These are phyloP conservation scores for Mucor mucedo DNA, from an alignment of 371 early-diverging fungal species.

Conservation along the genomic window DNA sequence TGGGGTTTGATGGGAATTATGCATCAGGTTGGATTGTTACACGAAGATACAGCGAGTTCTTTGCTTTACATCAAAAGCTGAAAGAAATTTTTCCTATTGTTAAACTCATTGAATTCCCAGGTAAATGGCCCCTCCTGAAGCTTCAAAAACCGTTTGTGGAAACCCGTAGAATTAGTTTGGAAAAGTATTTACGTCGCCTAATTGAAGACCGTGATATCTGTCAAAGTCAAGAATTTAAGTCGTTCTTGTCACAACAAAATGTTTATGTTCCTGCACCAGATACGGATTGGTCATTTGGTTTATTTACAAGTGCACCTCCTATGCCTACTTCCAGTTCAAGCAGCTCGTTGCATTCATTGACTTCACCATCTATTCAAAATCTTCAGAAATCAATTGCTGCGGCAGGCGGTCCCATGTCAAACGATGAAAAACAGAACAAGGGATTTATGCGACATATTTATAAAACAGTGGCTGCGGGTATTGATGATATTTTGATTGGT, in stretches of 20 bases:
- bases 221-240: conserved; percentile 57
- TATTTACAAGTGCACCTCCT: conserved; percentile 5
- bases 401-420: not conserved
- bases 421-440: conserved; percentile 7
- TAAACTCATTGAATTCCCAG: conserved; percentile 74
- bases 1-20: conserved; percentile 55
- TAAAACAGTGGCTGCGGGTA: conserved; percentile 71
- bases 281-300: conserved; percentile 17
- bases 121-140: conserved; percentile 68
- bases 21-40: conserved; percentile 81
- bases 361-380: conserved; percentile 31
- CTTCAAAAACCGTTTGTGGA: conserved; percentile 73
- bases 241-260: conserved; percentile 72
- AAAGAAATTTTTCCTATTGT: conserved; percentile 62
- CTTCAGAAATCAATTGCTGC: conserved; percentile 29
- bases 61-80: conserved; percentile 74
- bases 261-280: conserved; percentile 52
- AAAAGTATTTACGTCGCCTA: conserved; percentile 73
- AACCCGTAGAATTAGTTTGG: conserved; percentile 67
- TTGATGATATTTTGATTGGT: conserved; percentile 71
- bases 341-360: conserved; percentile 4
- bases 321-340: conserved; percentile 11
- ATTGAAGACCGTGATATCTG: conserved; percentile 61
- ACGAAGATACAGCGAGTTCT: conserved; percentile 83
- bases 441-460: conserved; percentile 77